Evolutionary conservation across 129 eudicot genomes (phyloP).

Genomic region (Flaveria ramosissima): DNA sequence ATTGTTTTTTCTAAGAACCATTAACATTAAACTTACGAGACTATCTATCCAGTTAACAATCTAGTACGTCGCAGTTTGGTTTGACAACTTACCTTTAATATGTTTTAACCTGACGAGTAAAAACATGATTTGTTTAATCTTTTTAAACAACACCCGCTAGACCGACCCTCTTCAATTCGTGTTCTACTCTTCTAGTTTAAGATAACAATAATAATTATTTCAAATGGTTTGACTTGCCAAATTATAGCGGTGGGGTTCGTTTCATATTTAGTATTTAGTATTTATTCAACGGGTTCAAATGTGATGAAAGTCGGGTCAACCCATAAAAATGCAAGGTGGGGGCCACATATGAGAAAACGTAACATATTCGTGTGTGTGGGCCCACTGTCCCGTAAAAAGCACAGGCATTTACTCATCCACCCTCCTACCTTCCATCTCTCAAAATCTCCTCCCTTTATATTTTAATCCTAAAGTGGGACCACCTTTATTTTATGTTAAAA

Average conservation of each 20-base stretch:
- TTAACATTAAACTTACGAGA: no score
- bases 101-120: no score
- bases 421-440: slow-evolving; percentile 36
- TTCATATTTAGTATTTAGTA: neutral
- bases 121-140: no score
- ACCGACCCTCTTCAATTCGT: no score
- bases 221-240: slow-evolving; percentile 27
- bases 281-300: slow-evolving; percentile 30
- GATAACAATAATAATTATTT: neutral
- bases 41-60: no score
- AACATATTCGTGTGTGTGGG: slow-evolving; percentile 28
- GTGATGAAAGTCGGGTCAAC: slow-evolving; percentile 26
- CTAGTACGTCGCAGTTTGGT: no score
- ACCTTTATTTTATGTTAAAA: neutral
- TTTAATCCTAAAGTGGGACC: slow-evolving; percentile 25
- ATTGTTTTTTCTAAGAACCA: no score
- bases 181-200: no score
- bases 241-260: slow-evolving; percentile 12
- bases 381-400: slow-evolving; percentile 21
- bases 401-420: slow-evolving; percentile 40
- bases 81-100: no score
- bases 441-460: slow-evolving; percentile 15
- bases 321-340: slow-evolving; percentile 18
- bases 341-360: slow-evolving; percentile 23
- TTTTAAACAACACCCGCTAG: no score